phyloP scores from a whole-genome alignment of 1,284 basidiomycete genomes.

The Gomphus bonarii region DNA sequence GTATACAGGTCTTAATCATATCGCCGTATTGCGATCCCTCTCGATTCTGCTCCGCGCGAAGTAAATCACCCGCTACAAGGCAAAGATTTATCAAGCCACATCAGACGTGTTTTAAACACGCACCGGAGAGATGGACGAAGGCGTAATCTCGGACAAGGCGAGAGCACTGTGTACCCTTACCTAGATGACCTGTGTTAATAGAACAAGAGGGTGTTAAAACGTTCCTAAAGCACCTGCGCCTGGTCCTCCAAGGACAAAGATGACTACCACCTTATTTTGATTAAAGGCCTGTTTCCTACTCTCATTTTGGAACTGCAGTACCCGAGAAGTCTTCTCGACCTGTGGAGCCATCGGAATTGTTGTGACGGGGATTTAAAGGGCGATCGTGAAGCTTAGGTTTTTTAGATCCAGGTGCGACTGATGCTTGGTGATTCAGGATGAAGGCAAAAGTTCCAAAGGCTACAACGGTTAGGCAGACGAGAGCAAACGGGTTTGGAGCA shows the following conservation, averaged over 20 bases:
- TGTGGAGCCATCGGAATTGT: conserved; percentile 28
- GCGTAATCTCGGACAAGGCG: conserved; percentile 81
- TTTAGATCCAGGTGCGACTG: conserved; percentile 46
- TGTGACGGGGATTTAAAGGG: conserved; percentile 51
- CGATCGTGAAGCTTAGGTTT: conserved; percentile 54
- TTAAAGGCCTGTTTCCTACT: conserved; percentile 43
- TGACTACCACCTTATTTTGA: conserved; percentile 68
- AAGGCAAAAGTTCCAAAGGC: conserved; percentile 49
- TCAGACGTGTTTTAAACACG: conserved; percentile 12
- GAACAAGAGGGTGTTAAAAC: conserved; percentile 15
- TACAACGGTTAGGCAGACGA: conserved; percentile 42
- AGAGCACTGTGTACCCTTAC: conserved; percentile 95
- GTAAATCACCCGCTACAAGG: conserved; percentile 81
- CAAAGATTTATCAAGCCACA: conserved; percentile 10
- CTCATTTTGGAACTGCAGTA: conserved; percentile 27
- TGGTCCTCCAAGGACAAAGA: conserved; percentile 96
- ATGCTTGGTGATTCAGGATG: conserved; percentile 45
- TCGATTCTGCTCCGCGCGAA: conserved; percentile 89
- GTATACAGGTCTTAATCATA: conserved; percentile 85
- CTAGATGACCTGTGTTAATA: conserved; percentile 29
- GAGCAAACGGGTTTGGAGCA: conserved; percentile 51
- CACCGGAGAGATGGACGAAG: conserved; percentile 93
- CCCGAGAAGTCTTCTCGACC: conserved; percentile 41
- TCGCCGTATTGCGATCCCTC: conserved; percentile 79
- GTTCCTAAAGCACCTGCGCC: conserved; percentile 59